A percentile compares a stretch with the other conserved stretches of the same genome.
phyloP scores from a whole-genome alignment of 768 basidiomycete genomes.

The Tephrocybe sp. region DNA sequence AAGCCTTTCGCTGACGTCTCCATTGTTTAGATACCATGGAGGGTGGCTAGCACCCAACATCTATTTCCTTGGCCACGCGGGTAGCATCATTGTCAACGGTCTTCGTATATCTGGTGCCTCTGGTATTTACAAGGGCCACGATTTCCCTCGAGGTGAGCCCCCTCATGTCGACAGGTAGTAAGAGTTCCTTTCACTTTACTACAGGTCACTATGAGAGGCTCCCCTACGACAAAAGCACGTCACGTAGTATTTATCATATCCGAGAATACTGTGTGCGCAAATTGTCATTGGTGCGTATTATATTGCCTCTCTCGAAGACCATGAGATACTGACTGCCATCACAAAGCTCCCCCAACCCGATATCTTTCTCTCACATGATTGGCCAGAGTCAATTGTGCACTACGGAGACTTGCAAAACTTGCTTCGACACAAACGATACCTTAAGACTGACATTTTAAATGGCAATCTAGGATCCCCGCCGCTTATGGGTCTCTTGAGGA shows the following conservation, averaged over 20 bases:
- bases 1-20: not conserved
- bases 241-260: constrained; percentile 89
- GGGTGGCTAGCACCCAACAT: constrained; percentile 98
- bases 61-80: constrained; percentile 92
- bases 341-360: constrained; percentile 56
- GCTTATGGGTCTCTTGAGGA: constrained; percentile 71
- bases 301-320: not conserved
- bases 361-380: constrained; percentile 95
- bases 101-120: constrained; percentile 88
- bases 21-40: constrained; percentile 75
- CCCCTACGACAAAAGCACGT: constrained; percentile 72
- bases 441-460: constrained; percentile 63
- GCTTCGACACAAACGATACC: constrained; percentile 75
- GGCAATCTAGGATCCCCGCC: constrained; percentile 86
- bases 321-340: not conserved
- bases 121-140: constrained; percentile 82
- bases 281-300: constrained; percentile 63
- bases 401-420: constrained; percentile 70
- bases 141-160: constrained; percentile 64
- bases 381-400: constrained; percentile 85
- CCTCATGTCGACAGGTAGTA: constrained; percentile 12
- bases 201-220: constrained; percentile 78
- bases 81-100: constrained; percentile 85
- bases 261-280: constrained; percentile 83
- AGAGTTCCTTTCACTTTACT: not conserved